Base-by-base conservation (phyloP, 2,329 filamentous ascomycete species). In the Fusarium protoensiforme region DNA sequence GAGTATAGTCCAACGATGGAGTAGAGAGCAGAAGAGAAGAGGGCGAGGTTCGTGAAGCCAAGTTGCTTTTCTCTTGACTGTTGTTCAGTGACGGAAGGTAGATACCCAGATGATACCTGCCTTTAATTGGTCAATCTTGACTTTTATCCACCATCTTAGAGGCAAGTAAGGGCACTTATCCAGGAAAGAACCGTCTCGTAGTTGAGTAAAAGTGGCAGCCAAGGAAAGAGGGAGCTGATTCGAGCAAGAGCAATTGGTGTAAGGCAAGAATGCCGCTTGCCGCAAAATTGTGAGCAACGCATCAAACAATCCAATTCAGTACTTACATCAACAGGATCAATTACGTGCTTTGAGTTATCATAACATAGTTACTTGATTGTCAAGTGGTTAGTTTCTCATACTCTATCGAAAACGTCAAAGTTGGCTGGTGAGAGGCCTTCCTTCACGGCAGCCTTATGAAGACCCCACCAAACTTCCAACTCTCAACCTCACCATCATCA, bases 381-480 rank as follows among this genome's bases (percentile, higher is more conserved):
- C 38, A 41, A 24, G 16, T 58, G 8, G 29, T 41, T 27, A 1
- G 8, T 38, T 38, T 18, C 18, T 38, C 35, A 38, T 38, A n/a
- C 8, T 38, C 18, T n/a, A 18, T 38, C 36, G 18, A 38, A 18
- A 9, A 10, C 4, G 9, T n/a, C 43, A 27, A 27, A 29, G 8
- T 51, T 29, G 24, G 14, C 14, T 51, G 14, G 43, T 51, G 43
- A 51, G 27, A 7, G n/a, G 18, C 18, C 39, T 59, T 22, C 39
- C 31, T 58, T 14, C 10, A 33, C 29, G 22, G 14, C 46, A 36
- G 35, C 43, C 46, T 56, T 56, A 48, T 63, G 29, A 48, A 18
- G 29, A 43, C 65, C 70, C 70, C 70, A 70, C 72, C 70, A 73
- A 65, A 63, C 57, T 48, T 46, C 20, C 64, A 58, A 59, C 54